These are phyloP conservation scores for Byssochlamys sp. DNA, from an alignment of 2,329 filamentous ascomycete species.

Conservation along the genomic window DNA sequence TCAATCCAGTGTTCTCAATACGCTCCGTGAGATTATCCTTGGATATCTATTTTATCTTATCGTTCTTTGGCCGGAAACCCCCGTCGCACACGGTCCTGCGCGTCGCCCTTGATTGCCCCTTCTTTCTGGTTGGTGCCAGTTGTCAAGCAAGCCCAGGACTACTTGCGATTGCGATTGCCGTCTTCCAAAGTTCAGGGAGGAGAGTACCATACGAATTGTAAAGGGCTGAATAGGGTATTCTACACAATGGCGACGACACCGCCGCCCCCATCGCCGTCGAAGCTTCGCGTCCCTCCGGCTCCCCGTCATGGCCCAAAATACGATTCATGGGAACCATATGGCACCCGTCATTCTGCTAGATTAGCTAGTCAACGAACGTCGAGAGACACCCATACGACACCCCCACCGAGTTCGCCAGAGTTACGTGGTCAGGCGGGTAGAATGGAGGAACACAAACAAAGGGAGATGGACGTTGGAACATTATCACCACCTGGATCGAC, in stretches of 20 bases:
- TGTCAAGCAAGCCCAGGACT: background rate
- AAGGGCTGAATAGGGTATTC: background rate
- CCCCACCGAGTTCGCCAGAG: conserved; percentile 20
- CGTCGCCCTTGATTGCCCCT: background rate
- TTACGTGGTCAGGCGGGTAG: conserved; percentile 9
- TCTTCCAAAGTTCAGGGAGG: background rate
- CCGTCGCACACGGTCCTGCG: background rate
- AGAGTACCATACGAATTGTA: background rate
- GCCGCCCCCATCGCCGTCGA: conserved; percentile 34
- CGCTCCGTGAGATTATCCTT: background rate
- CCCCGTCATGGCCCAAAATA: conserved; percentile 39
- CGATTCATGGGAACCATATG: conserved; percentile 32
- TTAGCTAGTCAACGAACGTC: conserved; percentile 25
- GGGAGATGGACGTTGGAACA: conserved; percentile 12
- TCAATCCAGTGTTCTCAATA: background rate
- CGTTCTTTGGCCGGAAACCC: background rate
- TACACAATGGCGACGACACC: conserved; percentile 37
- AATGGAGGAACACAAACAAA: conserved; percentile 14
- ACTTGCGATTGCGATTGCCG: background rate
- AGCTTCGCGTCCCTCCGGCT: conserved; percentile 33
- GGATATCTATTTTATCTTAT: background rate
- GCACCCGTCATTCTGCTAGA: conserved; percentile 32
- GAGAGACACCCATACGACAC: conserved; percentile 18
- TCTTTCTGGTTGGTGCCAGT: background rate
- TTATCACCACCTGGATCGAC: conserved; percentile 22